Evolutionary conservation across 2,329 filamentous ascomycete species (phyloP), one percentile per base, ranked within the genome.

Genomic region (Exophiala sideris): DNA sequence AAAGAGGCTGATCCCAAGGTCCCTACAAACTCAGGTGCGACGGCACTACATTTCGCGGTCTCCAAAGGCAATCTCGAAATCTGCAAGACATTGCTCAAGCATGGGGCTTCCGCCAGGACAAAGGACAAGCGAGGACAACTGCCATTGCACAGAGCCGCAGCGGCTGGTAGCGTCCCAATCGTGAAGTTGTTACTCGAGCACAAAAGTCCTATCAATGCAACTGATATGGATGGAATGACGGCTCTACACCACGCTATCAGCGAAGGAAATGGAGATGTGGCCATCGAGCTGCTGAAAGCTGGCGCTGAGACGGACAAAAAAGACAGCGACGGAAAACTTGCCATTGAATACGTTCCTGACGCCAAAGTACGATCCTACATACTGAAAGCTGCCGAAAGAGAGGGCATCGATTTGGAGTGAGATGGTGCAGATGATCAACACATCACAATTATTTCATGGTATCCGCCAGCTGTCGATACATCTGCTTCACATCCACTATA

Each of bases 381-480:
- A 46, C 65, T 89, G 57, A 82, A 88, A 58, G 84, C 81, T 55
- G 89, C 89, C 9, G 91, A 95, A 72, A 82, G 85, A 52, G 92
- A 96, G 70, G 92, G 91, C 18, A 87, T 96, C 63, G 87, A 86
- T 52, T 62, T 85, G n/a, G 57, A 50, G 29, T 57, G 50, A 56
- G 44, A 24, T 24, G 44, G 46, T 18, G 41, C 24, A 34, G 32
- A 42, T 16, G 18, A 18, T 12, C 34, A 45, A 41, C 40, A 49
- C 45, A 33, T 52, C 40, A 38, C 10, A 29, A 42, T 54, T 42
- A 55, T 54, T 57, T 57, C 54, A 89, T 92, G 67, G 86, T 84
- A 73, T 95, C 89, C 45, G 95, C 88, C 70, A 99, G 73, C 68
- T 97, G 92, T 62, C 90, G 84, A 75, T 97, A 97, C 80, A 99